phyloP scores from a whole-genome alignment of 257 asterid species.

The Cordia subcordata region DNA sequence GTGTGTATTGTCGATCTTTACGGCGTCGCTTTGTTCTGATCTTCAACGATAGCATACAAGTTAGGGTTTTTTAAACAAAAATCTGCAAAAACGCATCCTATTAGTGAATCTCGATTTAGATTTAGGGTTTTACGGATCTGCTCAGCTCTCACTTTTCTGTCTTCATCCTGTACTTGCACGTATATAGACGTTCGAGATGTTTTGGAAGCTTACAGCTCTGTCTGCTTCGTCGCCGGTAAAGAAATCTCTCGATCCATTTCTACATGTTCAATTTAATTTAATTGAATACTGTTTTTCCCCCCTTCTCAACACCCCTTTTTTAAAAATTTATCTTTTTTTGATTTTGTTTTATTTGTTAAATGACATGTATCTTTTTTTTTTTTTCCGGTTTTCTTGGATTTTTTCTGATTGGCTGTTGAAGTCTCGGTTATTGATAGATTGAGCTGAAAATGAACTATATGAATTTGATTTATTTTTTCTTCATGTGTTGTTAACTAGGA shows the following conservation, averaged over 20 bases:
- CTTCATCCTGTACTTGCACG: slow-evolving; percentile 10
- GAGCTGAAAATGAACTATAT: not conserved
- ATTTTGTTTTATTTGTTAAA: no score
- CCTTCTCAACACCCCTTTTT: not conserved
- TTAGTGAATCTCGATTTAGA: not conserved
- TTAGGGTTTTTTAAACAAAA: not conserved
- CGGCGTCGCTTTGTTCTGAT: not conserved
- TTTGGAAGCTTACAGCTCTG: slow-evolving; percentile 89
- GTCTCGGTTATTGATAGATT: not conserved
- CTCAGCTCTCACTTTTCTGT: slow-evolving; percentile 10
- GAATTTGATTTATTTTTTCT: no score
- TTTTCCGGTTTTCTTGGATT: no score
- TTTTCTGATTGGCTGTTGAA: no score
- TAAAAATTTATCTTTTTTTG: not conserved
- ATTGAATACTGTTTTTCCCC: not conserved
- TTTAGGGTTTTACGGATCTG: slow-evolving; percentile 1
- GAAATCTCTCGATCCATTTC: slow-evolving; percentile 25
- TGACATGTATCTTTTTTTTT: no score
- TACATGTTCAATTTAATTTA: slow-evolving; percentile 4
- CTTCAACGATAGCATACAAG: not conserved
- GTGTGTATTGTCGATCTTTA: not conserved
- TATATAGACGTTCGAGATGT: slow-evolving; percentile 37
- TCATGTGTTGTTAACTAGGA: no score
- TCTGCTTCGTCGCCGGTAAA: slow-evolving; percentile 90
- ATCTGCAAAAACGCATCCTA: not conserved